Evolutionary conservation across 164 flowering plant species (phyloP).

Genomic region (Umbellularia californica): DNA sequence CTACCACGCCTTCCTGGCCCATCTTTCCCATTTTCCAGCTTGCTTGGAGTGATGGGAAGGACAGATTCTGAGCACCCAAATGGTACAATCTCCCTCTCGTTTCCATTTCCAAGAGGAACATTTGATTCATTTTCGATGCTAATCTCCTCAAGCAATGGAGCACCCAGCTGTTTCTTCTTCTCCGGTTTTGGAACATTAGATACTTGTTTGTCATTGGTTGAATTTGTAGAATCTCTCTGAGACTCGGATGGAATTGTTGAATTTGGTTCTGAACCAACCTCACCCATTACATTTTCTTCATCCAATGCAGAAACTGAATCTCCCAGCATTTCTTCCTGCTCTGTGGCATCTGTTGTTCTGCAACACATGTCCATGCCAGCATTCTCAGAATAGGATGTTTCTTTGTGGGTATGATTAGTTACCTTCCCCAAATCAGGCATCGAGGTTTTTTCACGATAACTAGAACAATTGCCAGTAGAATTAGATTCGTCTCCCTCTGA

Average conservation of each 20-base stretch:
- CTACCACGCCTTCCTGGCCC: slow-evolving; percentile 33
- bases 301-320: slow-evolving; percentile 36
- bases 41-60: slow-evolving; percentile 71
- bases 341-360: slow-evolving; percentile 3
- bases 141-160: slow-evolving; percentile 28
- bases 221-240: slow-evolving; percentile 17
- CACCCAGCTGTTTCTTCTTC: slow-evolving; percentile 24
- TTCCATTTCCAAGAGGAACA: slow-evolving; percentile 25
- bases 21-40: slow-evolving; percentile 48
- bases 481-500: slow-evolving; percentile 90
- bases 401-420: slow-evolving; percentile 15
- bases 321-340: slow-evolving; percentile 25
- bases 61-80: slow-evolving; percentile 35
- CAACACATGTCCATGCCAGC: slow-evolving; percentile 2
- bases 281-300: slow-evolving; percentile 27
- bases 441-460: slow-evolving; percentile 18
- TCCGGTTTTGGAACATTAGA: slow-evolving; percentile 32
- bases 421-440: slow-evolving; percentile 17
- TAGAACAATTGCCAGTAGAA: slow-evolving; percentile 24
- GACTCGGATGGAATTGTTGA: slow-evolving; percentile 9
- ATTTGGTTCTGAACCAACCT: slow-evolving; percentile 15
- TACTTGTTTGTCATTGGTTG: slow-evolving; percentile 11
- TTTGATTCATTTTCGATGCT: slow-evolving; percentile 43
- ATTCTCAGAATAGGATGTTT: neutral
- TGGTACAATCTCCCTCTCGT: slow-evolving; percentile 37